These are phyloP conservation scores for Phylloporus arenicola DNA, from an alignment of 768 basidiomycete species.

Conservation along the genomic window DNA sequence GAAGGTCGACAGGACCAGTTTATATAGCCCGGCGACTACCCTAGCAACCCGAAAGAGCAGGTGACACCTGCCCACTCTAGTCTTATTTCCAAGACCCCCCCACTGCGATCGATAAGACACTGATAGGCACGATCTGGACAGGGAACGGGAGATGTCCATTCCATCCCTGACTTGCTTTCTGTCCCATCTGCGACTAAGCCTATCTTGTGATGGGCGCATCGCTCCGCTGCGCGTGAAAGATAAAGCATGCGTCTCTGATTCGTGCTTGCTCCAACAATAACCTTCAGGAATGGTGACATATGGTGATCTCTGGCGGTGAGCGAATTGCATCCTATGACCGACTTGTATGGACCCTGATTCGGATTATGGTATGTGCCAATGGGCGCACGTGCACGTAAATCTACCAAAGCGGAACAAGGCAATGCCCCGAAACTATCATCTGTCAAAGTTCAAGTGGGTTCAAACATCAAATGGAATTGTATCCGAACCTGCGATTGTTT, in stretches of 20 bases:
- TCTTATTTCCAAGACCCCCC: conserved; percentile 12
- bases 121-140: conserved; percentile 15
- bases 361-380: not conserved
- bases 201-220: not conserved
- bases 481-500: not conserved
- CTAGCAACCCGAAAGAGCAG: conserved; percentile 12
- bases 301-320: not conserved
- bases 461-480: not conserved
- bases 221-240: not conserved
- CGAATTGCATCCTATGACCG: not conserved
- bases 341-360: not conserved
- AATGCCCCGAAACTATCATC: not conserved
- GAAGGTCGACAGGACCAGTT: not conserved
- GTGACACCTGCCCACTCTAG: conserved; percentile 1
- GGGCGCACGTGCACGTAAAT: conserved; percentile 1
- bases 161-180: not conserved
- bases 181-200: not conserved
- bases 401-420: conserved; percentile 10
- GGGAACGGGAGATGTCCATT: not conserved
- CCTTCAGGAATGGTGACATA: not conserved
- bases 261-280: not conserved
- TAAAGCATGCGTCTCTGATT: not conserved
- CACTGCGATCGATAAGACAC: conserved; percentile 13
- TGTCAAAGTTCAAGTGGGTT: not conserved
- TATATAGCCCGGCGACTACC: conserved; percentile 20